Base-by-base conservation (phyloP, 148 eudicot species). In the Rhododendron ferrugineum region DNA sequence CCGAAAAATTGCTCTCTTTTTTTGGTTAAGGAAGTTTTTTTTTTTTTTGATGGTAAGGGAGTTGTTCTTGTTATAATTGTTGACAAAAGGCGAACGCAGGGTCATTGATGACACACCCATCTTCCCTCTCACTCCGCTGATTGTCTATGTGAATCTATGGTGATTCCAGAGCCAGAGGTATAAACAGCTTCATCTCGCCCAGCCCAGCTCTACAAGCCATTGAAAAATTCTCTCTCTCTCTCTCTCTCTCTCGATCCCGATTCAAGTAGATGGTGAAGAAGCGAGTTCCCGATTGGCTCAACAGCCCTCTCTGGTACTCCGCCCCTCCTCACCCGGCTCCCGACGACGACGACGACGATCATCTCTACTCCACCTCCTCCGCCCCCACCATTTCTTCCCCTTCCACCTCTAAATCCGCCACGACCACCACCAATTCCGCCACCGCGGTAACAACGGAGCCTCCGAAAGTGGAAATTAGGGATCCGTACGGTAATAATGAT, bases 201-300 rank as follows among this genome's bases (percentile, higher is more conserved):
- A 2, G 11, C 32, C 32, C 73, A 11, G 32, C 73, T 66, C 73
- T 26, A 11, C 32, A 26, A 26, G 3, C 28, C 34, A 11, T 26
- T 64, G 68, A n/a, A n/a, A 8, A 64, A 23, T 44, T 44, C 30
- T 62, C 68, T 62, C 30, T 64, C 70, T 40, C 85, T 85, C 58
- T 50, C 54, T 1, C 58, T 23, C 66, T 6, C n/a, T 23, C 70
- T 2, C 3, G 28, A 9, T 54, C 22, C 16, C 22, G 60, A 54
- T 54, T 54, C 60, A 54, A 54, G 22, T 54, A 81, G 70, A 92
- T 91, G 95, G 89, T 82, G 84, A 93, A 91, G 83, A 90, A 91
- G 72, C 84, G 76, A 37, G 93, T 95, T 16, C 99, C 99, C 36
- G 98, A 95, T 82, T 97, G 99, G 99, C 89, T 97, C 83, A 97